Conservation (phyloP, 2,329 filamentous ascomycete genomes). For the Apiospora marii region DNA sequence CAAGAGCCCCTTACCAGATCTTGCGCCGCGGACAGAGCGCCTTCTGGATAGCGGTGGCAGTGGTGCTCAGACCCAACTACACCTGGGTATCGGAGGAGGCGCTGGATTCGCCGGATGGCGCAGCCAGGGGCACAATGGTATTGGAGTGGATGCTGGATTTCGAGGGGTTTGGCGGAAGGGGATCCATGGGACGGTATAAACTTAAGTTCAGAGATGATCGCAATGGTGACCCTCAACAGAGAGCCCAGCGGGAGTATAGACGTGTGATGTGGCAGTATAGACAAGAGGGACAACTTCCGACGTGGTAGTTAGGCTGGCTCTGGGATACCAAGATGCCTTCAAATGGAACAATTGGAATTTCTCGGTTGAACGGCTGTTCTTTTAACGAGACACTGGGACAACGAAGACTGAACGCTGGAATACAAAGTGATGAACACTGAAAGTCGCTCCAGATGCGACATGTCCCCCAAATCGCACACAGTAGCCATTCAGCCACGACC, state of each 20-base stretch:
- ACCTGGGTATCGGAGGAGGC: constrained; percentile 51
- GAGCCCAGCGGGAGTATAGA: constrained; percentile 25
- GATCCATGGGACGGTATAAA: constrained; percentile 42
- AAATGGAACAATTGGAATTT: too few species aligned
- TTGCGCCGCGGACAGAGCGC: constrained; percentile 44
- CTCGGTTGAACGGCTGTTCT: too few species aligned
- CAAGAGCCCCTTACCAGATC: constrained; percentile 48
- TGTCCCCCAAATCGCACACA: too few species aligned
- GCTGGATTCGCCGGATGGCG: constrained; percentile 39
- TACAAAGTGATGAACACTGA: too few species aligned
- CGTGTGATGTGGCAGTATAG: constrained; percentile 30
- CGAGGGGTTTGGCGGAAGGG: constrained; percentile 47
- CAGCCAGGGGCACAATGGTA: constrained; percentile 43
- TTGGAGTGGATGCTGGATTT: constrained; percentile 53
- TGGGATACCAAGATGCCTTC: background rate
- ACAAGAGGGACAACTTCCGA: constrained; percentile 28
- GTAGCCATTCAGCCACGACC: too few species aligned
- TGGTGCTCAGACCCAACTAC: constrained; percentile 52
- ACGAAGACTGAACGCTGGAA: too few species aligned
- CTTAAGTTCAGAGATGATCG: constrained; percentile 48
- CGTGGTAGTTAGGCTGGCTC: background rate
- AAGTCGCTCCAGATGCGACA: too few species aligned
- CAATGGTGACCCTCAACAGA: constrained; percentile 15
- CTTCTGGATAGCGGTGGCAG: constrained; percentile 48
- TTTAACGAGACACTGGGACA: too few species aligned